A percentile compares a stretch with the other conserved stretches of the same genome.
Evolutionary conservation across 1,139 yeast genomes (phyloP).

Genomic region (Geotrichum carabidarum): DNA sequence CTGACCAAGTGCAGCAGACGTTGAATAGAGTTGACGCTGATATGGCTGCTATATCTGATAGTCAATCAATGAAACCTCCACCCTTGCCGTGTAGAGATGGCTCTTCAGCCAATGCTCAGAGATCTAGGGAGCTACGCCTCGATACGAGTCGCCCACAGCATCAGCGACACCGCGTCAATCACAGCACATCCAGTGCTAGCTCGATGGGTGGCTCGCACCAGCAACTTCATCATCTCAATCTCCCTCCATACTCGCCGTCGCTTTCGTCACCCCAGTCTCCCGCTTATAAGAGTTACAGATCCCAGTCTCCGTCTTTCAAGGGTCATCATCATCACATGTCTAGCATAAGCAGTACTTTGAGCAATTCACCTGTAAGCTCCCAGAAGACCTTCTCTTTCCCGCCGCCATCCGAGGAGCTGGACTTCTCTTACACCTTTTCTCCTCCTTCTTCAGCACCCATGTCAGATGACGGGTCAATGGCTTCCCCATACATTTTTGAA

Average conservation of each 20-base stretch:
- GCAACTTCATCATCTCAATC: neutral
- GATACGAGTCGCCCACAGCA: neutral
- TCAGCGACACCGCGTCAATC: neutral
- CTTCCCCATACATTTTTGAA: slow-evolving; percentile 26
- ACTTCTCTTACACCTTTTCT: neutral
- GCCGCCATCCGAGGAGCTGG: neutral
- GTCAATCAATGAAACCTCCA: neutral
- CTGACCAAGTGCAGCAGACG: slow-evolving; percentile 2
- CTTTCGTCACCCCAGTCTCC: slow-evolving; percentile 5
- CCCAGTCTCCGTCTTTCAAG: slow-evolving; percentile 4
- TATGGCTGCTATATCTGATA: neutral
- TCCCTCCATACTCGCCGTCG: slow-evolving; percentile 6
- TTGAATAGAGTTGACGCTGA: neutral
- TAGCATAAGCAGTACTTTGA: slow-evolving; percentile 3
- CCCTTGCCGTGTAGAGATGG: neutral
- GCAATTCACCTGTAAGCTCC: neutral
- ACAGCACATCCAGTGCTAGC: slow-evolving; percentile 3
- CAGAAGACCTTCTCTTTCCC: slow-evolving; percentile 1
- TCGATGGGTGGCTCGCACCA: neutral
- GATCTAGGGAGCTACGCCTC: neutral
- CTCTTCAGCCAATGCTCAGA: neutral
- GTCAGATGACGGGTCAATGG: neutral
- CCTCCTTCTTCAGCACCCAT: slow-evolving; percentile 1
- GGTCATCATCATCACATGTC: neutral
- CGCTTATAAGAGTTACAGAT: neutral